Evolutionary conservation across 305 asterid species (phyloP), one percentile per base, ranked within the genome.

Genomic region (Andrographis paniculata): DNA sequence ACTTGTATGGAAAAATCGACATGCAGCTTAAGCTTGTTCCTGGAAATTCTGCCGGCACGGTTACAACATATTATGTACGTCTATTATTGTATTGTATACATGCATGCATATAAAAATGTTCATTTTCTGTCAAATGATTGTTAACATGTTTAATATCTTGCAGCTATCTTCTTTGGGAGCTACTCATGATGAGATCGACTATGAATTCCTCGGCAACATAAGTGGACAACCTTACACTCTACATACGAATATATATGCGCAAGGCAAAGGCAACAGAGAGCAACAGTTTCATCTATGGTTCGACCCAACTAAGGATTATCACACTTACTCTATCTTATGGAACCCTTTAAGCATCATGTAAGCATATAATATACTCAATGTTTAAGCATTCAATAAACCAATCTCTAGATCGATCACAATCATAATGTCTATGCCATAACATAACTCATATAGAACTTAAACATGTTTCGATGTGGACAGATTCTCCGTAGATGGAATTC

Each of bases 271-370:
- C 1, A 48, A 54, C 39, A 73, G 63, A 33, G 84, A 76, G 46
- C 73, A 76, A 18, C 78, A 69, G 22, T 76, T 76, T 62, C 66
- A 50, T 20, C 73, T 72, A n/a, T 76, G 80, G 84, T 76, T 76
- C 49, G 75, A 76, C 14, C 84, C 84, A n/a, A 67, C 80, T 1
- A 38, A 62, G 11, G 72, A 72, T 20, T 76, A 61, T 70, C 80
- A 72, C 65, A 76, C 77, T n/a, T 76, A 76, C 65, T 60, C 80
- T 50, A 58, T 72, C 36, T 59, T 75, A 7, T 75, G 78, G 78
- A 75, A 67, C 53, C 40, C 71, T 42, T 60, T 55, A 4, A 50
- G 77, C 16, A 72, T 75, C 55, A 66, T 75, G 76, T 71, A 68
- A 20, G 18, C 12, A 19, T 18, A 10, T 15, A 49, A 0, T 33